Percentiles rank a stretch among this genome's conserved stretches.
phyloP scores from a whole-genome alignment of 352 stramenopile genomes.

The Globisporangium paddicum region DNA sequence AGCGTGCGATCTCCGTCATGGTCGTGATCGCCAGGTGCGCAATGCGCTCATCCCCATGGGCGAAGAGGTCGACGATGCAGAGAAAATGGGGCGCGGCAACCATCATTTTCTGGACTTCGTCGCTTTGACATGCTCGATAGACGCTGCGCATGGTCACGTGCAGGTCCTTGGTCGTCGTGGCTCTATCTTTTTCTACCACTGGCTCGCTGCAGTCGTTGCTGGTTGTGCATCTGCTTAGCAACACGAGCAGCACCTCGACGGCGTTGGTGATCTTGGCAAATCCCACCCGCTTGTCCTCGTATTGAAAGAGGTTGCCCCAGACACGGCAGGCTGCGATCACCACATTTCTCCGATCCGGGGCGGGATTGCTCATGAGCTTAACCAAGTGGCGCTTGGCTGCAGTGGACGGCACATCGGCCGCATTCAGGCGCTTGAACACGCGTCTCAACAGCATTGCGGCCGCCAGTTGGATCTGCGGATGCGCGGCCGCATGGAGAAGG shows the following conservation, averaged over 20 bases:
- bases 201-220: not conserved
- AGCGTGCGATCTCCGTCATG: conserved; percentile 31
- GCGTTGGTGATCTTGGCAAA: conserved; percentile 38
- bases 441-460: conserved; percentile 37
- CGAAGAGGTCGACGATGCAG: conserved; percentile 37
- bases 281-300: conserved; percentile 44
- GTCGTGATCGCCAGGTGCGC: conserved; percentile 33
- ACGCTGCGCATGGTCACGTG: conserved; percentile 26
- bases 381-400: conserved; percentile 40
- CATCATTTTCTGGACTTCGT: conserved; percentile 27
- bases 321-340: conserved; percentile 36
- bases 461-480: conserved; percentile 22
- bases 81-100: conserved; percentile 41
- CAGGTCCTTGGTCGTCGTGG: conserved; percentile 19
- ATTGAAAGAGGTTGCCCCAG: conserved; percentile 59
- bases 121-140: conserved; percentile 19
- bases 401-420: conserved; percentile 27
- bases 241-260: conserved; percentile 31
- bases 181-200: not conserved
- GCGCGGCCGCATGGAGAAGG: conserved; percentile 32
- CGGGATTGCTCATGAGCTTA: conserved; percentile 21
- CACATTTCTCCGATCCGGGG: not conserved
- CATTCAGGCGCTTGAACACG: conserved; percentile 57
- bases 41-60: conserved; percentile 29
- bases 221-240: conserved; percentile 22